Base-by-base conservation (phyloP, 2,329 filamentous ascomycete species). In the Colletotrichum sp. region DNA sequence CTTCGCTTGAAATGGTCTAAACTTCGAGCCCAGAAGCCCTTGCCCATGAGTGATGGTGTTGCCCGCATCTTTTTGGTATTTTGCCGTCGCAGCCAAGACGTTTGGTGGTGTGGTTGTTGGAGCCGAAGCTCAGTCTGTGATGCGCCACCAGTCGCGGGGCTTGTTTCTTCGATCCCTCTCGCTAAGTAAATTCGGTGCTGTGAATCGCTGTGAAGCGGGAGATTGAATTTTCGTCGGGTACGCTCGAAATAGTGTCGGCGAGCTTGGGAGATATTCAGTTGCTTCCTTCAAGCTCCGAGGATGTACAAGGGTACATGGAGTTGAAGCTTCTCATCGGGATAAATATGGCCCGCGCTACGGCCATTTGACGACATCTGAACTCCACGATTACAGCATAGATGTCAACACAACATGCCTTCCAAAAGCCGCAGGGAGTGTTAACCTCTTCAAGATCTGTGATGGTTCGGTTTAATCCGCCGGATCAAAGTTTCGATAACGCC, bases 1-100 rank as follows among this genome's bases (percentile, higher is more conserved):
- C 90, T 86, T 59, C 92, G 87, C 80, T 88, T 89, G 76, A 93
- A 87, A 81, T 93, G 91, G 66, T 93, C 90, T 49, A 92, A 63
- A 79, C 91, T 93, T 57, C 92, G 88, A 73, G 86, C 86, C 79
- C 89, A 85, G 81, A 93, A 91, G 84, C 90, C 88, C 82, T 88
- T 91, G 76, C 84, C 83, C 75, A 74, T 68, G 36, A 90, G 83
- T 71, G 83, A 81, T 21, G 84, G 81, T 24, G 90, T 87, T 18
- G 85, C 82, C 80, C 86, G 88, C 91, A 92, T 92, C 62, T 78
- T 85, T 78, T 21, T 21, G 18, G 18, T 26, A 28, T 59, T 36
- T n/a, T 44, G 44, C 49, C 59, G 49, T 8, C 63, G 36, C 3
- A 44, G 65, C 71, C 36, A 52, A n/a, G 44, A 6, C 16, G 12